phyloP scores from a whole-genome alignment of 2,329 filamentous ascomycete genomes.

The Scytalidium sp. region DNA sequence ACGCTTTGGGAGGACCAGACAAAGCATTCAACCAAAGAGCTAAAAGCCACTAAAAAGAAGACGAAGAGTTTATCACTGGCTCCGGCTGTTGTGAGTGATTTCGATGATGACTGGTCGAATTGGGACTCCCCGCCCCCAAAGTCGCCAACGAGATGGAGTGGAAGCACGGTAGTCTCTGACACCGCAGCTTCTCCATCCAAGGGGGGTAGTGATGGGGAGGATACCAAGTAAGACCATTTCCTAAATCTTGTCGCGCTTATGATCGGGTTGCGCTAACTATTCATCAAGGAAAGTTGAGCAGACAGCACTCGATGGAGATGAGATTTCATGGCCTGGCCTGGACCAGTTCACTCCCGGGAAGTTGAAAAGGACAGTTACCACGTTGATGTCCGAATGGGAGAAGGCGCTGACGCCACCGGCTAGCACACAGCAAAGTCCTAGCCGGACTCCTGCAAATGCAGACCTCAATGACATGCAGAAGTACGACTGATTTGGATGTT shows the following conservation, averaged over 20 bases:
- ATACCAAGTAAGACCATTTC: constrained; percentile 22
- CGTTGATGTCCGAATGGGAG: constrained; percentile 90
- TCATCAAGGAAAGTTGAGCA: constrained; percentile 11
- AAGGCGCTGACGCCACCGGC: constrained; percentile 61
- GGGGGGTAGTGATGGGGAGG: constrained; percentile 14
- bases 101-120: constrained; percentile 63
- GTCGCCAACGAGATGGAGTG: constrained; percentile 58
- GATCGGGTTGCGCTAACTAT: constrained; percentile 13
- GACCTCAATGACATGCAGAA: not conserved
- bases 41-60: constrained; percentile 15
- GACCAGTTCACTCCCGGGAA: constrained; percentile 63
- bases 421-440: constrained; percentile 9
- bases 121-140: constrained; percentile 57
- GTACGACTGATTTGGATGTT: not conserved
- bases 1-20: constrained; percentile 12
- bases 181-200: constrained; percentile 22
- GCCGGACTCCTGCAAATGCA: not conserved
- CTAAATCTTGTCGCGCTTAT: constrained; percentile 17
- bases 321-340: constrained; percentile 36
- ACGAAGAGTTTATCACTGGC: constrained; percentile 19
- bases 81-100: constrained; percentile 26
- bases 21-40: constrained; percentile 11
- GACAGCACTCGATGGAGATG: constrained; percentile 12
- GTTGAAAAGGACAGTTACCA: constrained; percentile 77
- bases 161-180: constrained; percentile 34